Evolutionary conservation across 2,329 filamentous ascomycete species (phyloP).

Genomic region (Beauveria asiatica): DNA sequence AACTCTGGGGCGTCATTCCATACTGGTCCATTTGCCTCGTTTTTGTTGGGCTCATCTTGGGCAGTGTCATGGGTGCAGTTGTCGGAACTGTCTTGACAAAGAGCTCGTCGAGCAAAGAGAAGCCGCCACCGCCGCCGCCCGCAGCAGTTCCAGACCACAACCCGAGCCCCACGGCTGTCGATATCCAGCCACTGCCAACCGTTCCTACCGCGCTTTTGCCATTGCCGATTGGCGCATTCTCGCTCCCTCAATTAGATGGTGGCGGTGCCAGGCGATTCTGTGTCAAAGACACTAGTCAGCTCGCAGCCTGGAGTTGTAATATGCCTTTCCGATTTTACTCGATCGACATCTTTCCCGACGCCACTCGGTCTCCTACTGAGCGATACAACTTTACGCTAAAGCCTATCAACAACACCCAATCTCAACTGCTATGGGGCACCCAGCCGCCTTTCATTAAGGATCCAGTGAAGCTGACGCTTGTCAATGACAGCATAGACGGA

Average conservation of each 20-base stretch:
- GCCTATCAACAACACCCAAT: slow-evolving; percentile 29
- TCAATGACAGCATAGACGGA: slow-evolving; percentile 41
- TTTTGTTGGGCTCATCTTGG: slow-evolving; percentile 40
- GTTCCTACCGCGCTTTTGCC: slow-evolving; percentile 41
- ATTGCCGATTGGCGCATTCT: slow-evolving; percentile 47
- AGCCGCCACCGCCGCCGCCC: neutral
- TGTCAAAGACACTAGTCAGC: slow-evolving; percentile 45
- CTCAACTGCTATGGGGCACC: slow-evolving; percentile 43
- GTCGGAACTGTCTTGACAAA: slow-evolving; percentile 37
- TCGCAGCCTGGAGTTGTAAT: slow-evolving; percentile 56
- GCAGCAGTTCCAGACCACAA: slow-evolving; percentile 18
- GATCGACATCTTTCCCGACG: slow-evolving; percentile 30
- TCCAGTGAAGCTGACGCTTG: slow-evolving; percentile 34
- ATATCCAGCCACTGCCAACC: slow-evolving; percentile 42
- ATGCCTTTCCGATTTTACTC: slow-evolving; percentile 38
- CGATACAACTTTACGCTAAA: slow-evolving; percentile 35
- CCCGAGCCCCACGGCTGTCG: slow-evolving; percentile 30
- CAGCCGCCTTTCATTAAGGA: slow-evolving; percentile 38
- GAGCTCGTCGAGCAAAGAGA: slow-evolving; percentile 5
- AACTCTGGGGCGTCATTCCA: slow-evolving; percentile 50
- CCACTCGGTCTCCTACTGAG: slow-evolving; percentile 19
- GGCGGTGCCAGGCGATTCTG: slow-evolving; percentile 45
- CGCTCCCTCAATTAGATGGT: slow-evolving; percentile 45
- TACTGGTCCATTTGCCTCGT: slow-evolving; percentile 52
- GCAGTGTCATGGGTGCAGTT: slow-evolving; percentile 48